Percentiles rank a stretch among this genome's conserved stretches.
These are phyloP conservation scores for Typha latifolia DNA, from an alignment of 176 grass and related monocot genomes.

Conservation along the genomic window DNA sequence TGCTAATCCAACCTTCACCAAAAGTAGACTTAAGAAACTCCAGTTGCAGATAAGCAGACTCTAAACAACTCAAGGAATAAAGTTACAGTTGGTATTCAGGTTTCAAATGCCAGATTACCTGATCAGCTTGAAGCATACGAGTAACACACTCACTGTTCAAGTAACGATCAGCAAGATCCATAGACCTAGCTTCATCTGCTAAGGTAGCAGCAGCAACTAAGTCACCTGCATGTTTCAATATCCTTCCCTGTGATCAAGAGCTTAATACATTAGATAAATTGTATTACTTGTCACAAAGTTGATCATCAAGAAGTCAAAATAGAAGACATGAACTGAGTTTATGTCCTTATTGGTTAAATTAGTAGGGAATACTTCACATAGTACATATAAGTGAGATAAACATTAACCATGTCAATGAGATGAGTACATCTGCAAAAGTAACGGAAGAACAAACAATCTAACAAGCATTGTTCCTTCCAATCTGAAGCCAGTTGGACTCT, in stretches of 20 bases:
- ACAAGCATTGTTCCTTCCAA: too few relatives aligned
- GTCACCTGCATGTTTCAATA: slow-evolving; percentile 90
- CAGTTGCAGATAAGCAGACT: not conserved
- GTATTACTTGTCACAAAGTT: not conserved
- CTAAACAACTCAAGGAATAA: not conserved
- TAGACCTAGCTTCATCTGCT: slow-evolving; percentile 92
- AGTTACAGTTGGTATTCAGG: not conserved
- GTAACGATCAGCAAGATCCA: slow-evolving; percentile 99
- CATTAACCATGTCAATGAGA: too few relatives aligned
- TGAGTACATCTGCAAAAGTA: too few relatives aligned
- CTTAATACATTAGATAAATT: not conserved
- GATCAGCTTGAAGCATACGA: slow-evolving; percentile 96
- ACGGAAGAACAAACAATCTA: too few relatives aligned
- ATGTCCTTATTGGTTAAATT: not conserved
- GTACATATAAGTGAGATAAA: not conserved
- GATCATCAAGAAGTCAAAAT: not conserved
- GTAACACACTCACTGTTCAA: slow-evolving; percentile 98
- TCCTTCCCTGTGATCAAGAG: slow-evolving; percentile 61
- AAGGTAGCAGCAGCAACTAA: slow-evolving; percentile 69
- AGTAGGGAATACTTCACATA: not conserved
- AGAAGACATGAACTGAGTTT: not conserved
- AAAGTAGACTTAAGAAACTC: slow-evolving; percentile 8
- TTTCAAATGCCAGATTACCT: slow-evolving; percentile 39
- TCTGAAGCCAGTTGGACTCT: too few relatives aligned
- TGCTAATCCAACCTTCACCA: slow-evolving; percentile 68